Evolutionary conservation across 2,329 filamentous ascomycete genomes (phyloP).

Genomic region (Diplodia seriata): DNA sequence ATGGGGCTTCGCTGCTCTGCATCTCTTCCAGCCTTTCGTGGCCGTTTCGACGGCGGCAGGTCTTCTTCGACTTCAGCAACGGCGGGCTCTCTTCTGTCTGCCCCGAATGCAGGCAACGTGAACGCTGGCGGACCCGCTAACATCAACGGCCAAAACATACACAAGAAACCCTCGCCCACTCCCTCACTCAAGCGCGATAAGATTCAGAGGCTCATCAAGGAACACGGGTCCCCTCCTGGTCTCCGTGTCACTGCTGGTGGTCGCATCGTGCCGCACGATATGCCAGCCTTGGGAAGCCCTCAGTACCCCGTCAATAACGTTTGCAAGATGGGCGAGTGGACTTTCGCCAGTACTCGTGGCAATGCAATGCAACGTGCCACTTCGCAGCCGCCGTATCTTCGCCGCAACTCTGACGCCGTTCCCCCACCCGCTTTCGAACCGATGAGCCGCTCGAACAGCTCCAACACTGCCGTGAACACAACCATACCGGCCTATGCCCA

Average conservation of each 20-base stretch:
- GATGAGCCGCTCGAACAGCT: constrained; percentile 29
- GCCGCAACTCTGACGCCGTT: constrained; percentile 18
- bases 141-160: constrained; percentile 34
- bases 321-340: constrained; percentile 1
- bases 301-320: constrained; percentile 39
- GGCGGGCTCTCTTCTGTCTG: background rate
- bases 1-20: constrained; percentile 14
- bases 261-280: constrained; percentile 58
- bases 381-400: constrained; percentile 19
- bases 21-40: constrained; percentile 17
- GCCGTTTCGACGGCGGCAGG: constrained; percentile 1
- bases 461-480: constrained; percentile 22
- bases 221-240: constrained; percentile 59
- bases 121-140: background rate
- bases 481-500: constrained; percentile 11
- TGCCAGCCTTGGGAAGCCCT: constrained; percentile 43
- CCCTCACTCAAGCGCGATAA: constrained; percentile 59
- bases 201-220: constrained; percentile 57
- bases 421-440: constrained; percentile 14
- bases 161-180: constrained; percentile 55
- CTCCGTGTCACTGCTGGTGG: constrained; percentile 60
- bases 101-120: constrained; percentile 1
- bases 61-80: constrained; percentile 21
- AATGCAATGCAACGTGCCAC: constrained; percentile 15
- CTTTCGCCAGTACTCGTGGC: background rate